These are phyloP conservation scores for Condylostoma magnum DNA, from an alignment of 169 alveolate genomes.

Conservation along the genomic window DNA sequence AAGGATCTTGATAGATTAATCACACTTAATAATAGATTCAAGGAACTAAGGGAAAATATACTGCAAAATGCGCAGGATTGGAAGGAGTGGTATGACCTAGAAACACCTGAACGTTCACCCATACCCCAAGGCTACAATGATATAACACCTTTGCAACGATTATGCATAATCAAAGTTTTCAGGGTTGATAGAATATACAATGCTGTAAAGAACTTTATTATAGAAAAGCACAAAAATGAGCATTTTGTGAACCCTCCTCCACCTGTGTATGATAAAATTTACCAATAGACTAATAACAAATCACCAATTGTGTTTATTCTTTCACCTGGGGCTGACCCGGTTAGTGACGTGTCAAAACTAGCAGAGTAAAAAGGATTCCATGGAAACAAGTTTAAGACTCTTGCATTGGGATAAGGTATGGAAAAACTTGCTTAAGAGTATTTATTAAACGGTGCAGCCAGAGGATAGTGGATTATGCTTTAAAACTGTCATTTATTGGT, in stretches of 20 bases:
- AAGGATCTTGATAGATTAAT: slow-evolving; percentile 88
- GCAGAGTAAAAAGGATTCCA: slow-evolving; percentile 89
- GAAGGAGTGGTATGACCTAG: slow-evolving; percentile 91
- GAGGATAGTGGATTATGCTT: slow-evolving; percentile 93
- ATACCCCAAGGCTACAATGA: slow-evolving; percentile 84
- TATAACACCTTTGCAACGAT: slow-evolving; percentile 81
- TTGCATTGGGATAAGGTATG: slow-evolving; percentile 94
- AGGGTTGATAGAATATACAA: slow-evolving; percentile 92
- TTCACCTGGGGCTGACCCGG: slow-evolving; percentile 94
- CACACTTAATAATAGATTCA: slow-evolving; percentile 67
- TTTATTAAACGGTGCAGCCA: slow-evolving; percentile 79
- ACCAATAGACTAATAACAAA: slow-evolving; percentile 80
- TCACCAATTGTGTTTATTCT: slow-evolving; percentile 92
- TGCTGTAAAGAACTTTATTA: slow-evolving; percentile 90
- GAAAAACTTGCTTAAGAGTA: slow-evolving; percentile 84
- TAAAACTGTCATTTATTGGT: slow-evolving; percentile 92
- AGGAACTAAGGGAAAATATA: slow-evolving; percentile 40
- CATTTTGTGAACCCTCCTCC: slow-evolving; percentile 45
- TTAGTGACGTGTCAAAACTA: slow-evolving; percentile 84
- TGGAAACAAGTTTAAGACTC: slow-evolving; percentile 80
- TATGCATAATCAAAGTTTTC: slow-evolving; percentile 86
- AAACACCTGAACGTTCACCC: slow-evolving; percentile 85
- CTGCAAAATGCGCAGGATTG: slow-evolving; percentile 51
- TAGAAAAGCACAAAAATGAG: slow-evolving; percentile 72
- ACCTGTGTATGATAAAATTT: slow-evolving; percentile 84